Evolutionary conservation across 192 early-diverging fungal species (phyloP), one percentile per base, ranked within the genome.

Genomic region (Umbelopsis ramanniana): DNA sequence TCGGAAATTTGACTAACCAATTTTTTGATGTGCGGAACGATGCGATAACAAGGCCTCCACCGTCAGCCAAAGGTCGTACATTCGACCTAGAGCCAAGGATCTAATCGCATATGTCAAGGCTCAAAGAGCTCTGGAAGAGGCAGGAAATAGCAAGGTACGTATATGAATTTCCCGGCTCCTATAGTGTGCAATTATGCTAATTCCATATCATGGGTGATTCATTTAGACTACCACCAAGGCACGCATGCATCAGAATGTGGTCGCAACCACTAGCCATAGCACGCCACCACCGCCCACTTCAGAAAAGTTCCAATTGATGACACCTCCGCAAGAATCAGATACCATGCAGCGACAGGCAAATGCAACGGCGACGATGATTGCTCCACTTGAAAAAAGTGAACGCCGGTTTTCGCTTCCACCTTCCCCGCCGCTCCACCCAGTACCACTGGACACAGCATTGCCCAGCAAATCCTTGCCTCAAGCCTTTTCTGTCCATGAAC

Each of bases 401-500:
- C 63, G 38, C 6, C 10, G 22, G 29, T 6, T 37, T 26, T 52
- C 52, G 3, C 6, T 38, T 2, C 55, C 53, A 10, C 71, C 57
- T n/a, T 72, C 45, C 26, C 63, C 71, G 43, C 67, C 66, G 24
- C 40, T 48, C 14, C 48, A 48, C 6, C 72, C 47, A 7, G 29
- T 15, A 29, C 11, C 47, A 24, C 10, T 52, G 15, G 17, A 63
- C 4, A 21, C 45, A 23, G n/a, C 23, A 14, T 21, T 50, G 11
- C 6, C 48, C 15, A 19, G 15, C 0, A 5, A 17, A 15, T 50
- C 26, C 50, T 57, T 77, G 33, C 53, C 57, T 14, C 54, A 33
- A 1, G 72, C 72, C n/a, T 69, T 68, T 52, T 72, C 74, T 33
- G 40, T 66, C 3, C 74, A 72, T 46, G 77, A 79, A 60, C 22